Conservation (phyloP, 2,329 filamentous ascomycete species). For the Nemania abortiva region DNA sequence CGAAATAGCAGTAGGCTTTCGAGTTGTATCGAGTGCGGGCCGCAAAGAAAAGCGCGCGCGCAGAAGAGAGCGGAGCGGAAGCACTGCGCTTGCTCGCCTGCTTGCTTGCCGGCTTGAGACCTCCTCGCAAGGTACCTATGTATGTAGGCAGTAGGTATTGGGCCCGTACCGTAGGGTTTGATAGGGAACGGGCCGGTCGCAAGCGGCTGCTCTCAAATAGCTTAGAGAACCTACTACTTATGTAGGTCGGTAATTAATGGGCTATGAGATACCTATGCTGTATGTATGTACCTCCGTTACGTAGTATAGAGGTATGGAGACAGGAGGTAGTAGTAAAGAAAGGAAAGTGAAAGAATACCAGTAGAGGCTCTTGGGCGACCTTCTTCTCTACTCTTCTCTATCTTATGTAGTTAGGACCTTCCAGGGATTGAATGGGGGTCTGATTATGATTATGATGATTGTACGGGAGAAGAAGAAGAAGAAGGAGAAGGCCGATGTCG, state of each 20-base stretch:
- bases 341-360: conserved; percentile 1
- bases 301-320: background rate
- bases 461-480: conserved; percentile 4
- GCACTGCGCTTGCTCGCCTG: conserved; percentile 24
- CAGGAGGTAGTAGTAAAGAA: background rate
- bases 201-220: conserved; percentile 36
- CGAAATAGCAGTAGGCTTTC: conserved; percentile 36
- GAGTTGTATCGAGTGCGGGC: conserved; percentile 12
- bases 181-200: conserved; percentile 40
- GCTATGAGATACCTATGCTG: too few relatives aligned
- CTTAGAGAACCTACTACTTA: background rate
- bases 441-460: conserved; percentile 7
- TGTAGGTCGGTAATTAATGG: conserved; percentile 6
- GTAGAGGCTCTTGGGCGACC: background rate
- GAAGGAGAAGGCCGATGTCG: conserved; percentile 5
- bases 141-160: conserved; percentile 7
- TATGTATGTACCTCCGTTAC: background rate
- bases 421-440: conserved; percentile 3
- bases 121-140: background rate
- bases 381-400: background rate
- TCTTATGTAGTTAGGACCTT: background rate
- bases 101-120: conserved; percentile 13
- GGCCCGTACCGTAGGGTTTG: conserved; percentile 25
- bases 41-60: conserved; percentile 24
- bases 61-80: background rate